Evolutionary conservation across 2,329 filamentous ascomycete species (phyloP).

Genomic region (Aspergillus unguis): DNA sequence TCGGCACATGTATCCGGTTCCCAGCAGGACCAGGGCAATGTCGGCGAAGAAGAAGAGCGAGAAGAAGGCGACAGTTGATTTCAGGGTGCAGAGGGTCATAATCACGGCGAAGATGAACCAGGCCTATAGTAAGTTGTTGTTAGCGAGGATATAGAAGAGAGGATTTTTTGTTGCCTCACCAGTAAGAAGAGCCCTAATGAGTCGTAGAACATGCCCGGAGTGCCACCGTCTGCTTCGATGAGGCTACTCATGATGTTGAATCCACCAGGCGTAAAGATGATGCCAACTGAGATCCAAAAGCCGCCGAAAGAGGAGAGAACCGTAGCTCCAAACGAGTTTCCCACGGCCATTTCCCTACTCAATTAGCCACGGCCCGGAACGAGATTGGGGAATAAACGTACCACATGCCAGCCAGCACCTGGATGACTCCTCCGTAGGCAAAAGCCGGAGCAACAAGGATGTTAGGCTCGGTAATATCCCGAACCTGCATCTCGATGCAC

Average conservation of each 20-base stretch:
- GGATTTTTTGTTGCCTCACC: slow-evolving; percentile 30
- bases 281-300: slow-evolving; percentile 73
- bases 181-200: slow-evolving; percentile 68
- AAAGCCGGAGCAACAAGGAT: slow-evolving; percentile 66
- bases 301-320: slow-evolving; percentile 73
- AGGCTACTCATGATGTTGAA: slow-evolving; percentile 57
- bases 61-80: slow-evolving; percentile 73
- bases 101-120: slow-evolving; percentile 81
- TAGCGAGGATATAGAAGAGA: neutral
- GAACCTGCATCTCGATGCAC: slow-evolving; percentile 64
- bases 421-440: slow-evolving; percentile 69
- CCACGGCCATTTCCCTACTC: slow-evolving; percentile 70
- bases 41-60: slow-evolving; percentile 70
- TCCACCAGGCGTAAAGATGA: slow-evolving; percentile 62
- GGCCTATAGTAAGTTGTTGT: slow-evolving; percentile 37
- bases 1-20: slow-evolving; percentile 58
- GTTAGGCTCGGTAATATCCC: slow-evolving; percentile 57
- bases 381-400: slow-evolving; percentile 34
- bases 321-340: slow-evolving; percentile 76
- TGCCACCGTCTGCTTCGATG: slow-evolving; percentile 28
- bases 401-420: slow-evolving; percentile 79
- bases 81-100: slow-evolving; percentile 66
- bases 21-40: slow-evolving; percentile 67
- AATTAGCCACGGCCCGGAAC: neutral
- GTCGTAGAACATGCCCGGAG: slow-evolving; percentile 48